phyloP scores from a whole-genome alignment of 495 filamentous ascomycete species.

The Penicillium antarcticum region DNA sequence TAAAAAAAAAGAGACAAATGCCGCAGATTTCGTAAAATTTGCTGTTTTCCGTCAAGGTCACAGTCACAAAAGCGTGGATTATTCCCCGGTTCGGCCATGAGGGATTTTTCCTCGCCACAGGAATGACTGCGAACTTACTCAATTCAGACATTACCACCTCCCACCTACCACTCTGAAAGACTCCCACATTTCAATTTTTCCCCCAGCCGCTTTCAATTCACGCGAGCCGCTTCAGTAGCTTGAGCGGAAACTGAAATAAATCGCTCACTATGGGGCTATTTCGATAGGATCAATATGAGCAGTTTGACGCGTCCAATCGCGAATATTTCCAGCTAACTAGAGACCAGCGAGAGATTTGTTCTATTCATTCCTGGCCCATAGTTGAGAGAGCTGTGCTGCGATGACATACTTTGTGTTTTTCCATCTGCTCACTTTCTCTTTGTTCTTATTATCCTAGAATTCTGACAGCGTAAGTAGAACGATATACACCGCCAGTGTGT shows the following conservation, averaged over 20 bases:
- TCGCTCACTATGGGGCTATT: slow-evolving; percentile 13
- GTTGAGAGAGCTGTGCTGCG: background rate
- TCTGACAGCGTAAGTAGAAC: background rate
- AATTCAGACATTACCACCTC: background rate
- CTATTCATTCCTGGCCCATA: background rate
- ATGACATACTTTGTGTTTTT: background rate
- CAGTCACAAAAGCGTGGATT: background rate
- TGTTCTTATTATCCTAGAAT: background rate
- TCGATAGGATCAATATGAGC: slow-evolving; percentile 15
- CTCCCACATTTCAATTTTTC: slow-evolving; percentile 4
- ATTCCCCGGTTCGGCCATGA: slow-evolving; percentile 9
- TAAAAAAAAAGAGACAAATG: slow-evolving; percentile 9
- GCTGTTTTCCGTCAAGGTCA: background rate
- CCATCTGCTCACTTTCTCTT: background rate
- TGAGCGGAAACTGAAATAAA: slow-evolving; percentile 6
- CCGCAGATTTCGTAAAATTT: background rate
- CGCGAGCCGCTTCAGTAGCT: background rate
- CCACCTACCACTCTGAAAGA: slow-evolving; percentile 1
- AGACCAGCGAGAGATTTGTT: background rate
- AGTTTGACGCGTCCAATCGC: slow-evolving; percentile 23
- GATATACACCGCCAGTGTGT: background rate
- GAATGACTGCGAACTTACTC: slow-evolving; percentile 1
- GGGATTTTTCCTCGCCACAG: slow-evolving; percentile 27
- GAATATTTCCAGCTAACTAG: background rate
- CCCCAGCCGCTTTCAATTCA: background rate